Percentiles rank a stretch among this genome's conserved stretches.
These are phyloP conservation scores for Eucalyptus regnans DNA, from an alignment of 345 rosid species.

Conservation along the genomic window DNA sequence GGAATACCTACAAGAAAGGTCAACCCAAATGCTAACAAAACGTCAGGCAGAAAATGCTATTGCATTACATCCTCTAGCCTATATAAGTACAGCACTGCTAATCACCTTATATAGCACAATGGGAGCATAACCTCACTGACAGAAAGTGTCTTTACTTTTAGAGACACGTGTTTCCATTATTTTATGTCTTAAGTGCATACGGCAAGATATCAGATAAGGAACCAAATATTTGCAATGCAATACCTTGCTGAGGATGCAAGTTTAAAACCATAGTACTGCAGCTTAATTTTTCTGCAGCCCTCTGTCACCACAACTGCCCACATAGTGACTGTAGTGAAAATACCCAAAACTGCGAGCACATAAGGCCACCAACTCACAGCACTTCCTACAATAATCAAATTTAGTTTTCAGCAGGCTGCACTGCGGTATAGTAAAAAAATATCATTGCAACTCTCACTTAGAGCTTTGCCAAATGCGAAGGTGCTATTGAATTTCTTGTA, in stretches of 20 bases:
- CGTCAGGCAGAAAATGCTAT: not conserved
- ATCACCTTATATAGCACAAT: not conserved
- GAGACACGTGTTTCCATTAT: not conserved
- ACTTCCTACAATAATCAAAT: conserved; percentile 41
- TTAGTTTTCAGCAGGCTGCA: not conserved
- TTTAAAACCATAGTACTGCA: conserved; percentile 91
- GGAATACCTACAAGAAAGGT: not conserved
- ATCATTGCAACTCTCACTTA: not conserved
- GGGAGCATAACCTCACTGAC: not conserved
- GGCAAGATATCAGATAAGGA: not conserved
- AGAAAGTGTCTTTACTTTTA: not conserved
- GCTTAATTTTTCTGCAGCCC: conserved; percentile 94
- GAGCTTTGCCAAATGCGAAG: not conserved
- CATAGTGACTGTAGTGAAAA: conserved; percentile 81
- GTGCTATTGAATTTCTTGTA: not conserved
- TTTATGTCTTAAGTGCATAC: not conserved
- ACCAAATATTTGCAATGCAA: not conserved
- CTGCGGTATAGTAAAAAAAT: not conserved
- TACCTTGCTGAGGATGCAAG: conserved; percentile 89
- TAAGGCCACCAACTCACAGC: conserved; percentile 68
- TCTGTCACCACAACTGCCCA: conserved; percentile 91
- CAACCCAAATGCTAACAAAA: not conserved
- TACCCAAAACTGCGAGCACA: conserved; percentile 47
- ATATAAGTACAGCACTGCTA: not conserved
- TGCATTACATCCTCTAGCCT: not conserved